Conservation (phyloP, 176 grass and related monocot species). For the Avena eriantha region DNA sequence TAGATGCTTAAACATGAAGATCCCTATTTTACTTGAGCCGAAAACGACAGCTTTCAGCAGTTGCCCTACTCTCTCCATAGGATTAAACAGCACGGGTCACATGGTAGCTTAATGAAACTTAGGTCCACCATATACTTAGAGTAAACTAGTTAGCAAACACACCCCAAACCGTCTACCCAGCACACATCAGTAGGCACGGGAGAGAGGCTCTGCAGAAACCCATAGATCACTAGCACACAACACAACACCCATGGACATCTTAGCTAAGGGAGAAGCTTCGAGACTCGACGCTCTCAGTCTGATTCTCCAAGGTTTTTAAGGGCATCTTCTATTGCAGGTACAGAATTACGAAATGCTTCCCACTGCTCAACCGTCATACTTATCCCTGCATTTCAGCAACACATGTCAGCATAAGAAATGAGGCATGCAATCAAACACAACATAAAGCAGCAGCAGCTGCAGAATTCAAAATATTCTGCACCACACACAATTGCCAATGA, state of each 20-base stretch:
- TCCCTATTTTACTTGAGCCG: not conserved
- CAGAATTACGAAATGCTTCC: slow-evolving; percentile 69
- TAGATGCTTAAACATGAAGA: not conserved
- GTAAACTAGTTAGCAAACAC: too few species aligned
- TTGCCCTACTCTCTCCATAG: not conserved
- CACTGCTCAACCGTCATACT: slow-evolving; percentile 88
- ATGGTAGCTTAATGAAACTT: not conserved
- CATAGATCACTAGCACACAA: slow-evolving; percentile 8
- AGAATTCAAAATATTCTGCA: not conserved
- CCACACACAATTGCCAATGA: not conserved
- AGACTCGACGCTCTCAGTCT: slow-evolving; percentile 47
- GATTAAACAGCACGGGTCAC: slow-evolving; percentile 12
- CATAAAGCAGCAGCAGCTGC: slow-evolving; percentile 11
- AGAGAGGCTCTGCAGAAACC: slow-evolving; percentile 16
- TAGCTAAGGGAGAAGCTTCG: not conserved
- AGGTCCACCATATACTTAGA: slow-evolving; percentile 25
- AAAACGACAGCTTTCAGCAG: not conserved
- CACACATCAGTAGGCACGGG: not conserved
- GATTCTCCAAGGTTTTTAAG: slow-evolving; percentile 72
- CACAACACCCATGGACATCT: not conserved
- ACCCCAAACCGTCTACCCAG: slow-evolving; percentile 29
- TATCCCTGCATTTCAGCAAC: slow-evolving; percentile 56
- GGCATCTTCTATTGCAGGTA: slow-evolving; percentile 80
- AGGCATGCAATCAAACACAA: not conserved
- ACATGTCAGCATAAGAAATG: slow-evolving; percentile 14